These are phyloP conservation scores for Chlamydomonas reinhardtii DNA, from an alignment of 163 green algal genomes.

Conservation along the genomic window DNA sequence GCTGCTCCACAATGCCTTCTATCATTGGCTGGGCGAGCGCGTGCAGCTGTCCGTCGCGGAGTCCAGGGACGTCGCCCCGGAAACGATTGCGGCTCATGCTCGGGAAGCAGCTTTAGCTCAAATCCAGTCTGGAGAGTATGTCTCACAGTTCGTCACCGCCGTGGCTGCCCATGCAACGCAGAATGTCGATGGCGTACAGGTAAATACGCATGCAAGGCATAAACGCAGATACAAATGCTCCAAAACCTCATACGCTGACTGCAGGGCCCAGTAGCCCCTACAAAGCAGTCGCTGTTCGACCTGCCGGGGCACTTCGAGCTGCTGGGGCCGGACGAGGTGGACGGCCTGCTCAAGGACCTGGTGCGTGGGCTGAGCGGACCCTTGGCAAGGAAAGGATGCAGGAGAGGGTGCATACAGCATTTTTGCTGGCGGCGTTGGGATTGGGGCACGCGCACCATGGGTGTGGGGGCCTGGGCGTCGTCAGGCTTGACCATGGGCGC, in stretches of 20 bases:
- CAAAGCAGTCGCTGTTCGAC: slow-evolving; percentile 32
- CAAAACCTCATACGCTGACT: neutral
- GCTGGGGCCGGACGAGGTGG: slow-evolving; percentile 39
- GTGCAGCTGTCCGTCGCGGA: neutral
- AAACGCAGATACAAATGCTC: neutral
- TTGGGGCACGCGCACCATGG: too few relatives aligned
- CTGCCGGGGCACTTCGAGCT: slow-evolving; percentile 19
- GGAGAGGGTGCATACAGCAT: too few relatives aligned
- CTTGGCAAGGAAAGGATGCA: neutral
- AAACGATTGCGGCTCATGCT: neutral
- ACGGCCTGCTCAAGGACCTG: slow-evolving; percentile 18
- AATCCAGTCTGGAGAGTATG: neutral
- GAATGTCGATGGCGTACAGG: too few relatives aligned
- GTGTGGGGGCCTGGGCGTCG: neutral
- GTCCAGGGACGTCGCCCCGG: neutral
- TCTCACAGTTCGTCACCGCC: neutral
- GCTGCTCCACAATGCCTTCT: slow-evolving; percentile 30
- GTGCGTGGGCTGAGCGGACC: neutral
- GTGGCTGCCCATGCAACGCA: neutral
- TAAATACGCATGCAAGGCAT: neutral
- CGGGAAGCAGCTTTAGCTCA: neutral
- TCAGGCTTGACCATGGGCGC: too few relatives aligned
- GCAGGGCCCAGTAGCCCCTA: too few relatives aligned
- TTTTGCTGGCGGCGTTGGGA: too few relatives aligned
- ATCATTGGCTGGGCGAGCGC: slow-evolving; percentile 26